Conservation (phyloP, 1,284 basidiomycete species). For the Chiua sp. region DNA sequence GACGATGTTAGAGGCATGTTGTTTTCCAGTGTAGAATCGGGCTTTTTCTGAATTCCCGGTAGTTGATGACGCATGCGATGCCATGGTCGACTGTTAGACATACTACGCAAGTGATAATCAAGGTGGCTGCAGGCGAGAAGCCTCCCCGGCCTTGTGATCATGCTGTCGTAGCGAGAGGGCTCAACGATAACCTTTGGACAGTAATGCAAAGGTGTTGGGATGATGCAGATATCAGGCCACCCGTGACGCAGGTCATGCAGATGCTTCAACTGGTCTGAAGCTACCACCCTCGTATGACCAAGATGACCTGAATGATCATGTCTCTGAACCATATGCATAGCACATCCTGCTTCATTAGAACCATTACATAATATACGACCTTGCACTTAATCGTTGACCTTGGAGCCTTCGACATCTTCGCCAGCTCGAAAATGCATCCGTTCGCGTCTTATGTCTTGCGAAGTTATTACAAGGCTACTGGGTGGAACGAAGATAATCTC, state of each 20-base stretch:
- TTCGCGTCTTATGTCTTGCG: conserved; percentile 90
- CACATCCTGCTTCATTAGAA: no score
- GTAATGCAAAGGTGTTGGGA: conserved; percentile 53
- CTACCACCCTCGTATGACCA: no score
- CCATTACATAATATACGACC: conserved; percentile 26
- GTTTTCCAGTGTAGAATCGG: neutral
- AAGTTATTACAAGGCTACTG: conserved; percentile 88
- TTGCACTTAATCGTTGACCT: no score
- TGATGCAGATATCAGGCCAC: conserved; percentile 41
- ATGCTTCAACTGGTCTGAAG: conserved; percentile 10
- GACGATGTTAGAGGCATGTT: conserved; percentile 56
- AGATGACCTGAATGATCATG: no score
- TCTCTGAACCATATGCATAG: no score
- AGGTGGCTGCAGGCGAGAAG: conserved; percentile 45
- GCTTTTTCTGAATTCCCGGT: conserved; percentile 1
- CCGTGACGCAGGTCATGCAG: conserved; percentile 45
- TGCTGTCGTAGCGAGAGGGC: conserved; percentile 44
- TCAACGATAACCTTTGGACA: conserved; percentile 53
- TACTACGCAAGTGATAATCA: conserved; percentile 54
- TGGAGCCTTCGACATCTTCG: neutral
- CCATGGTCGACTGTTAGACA: conserved; percentile 53
- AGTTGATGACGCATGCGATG: conserved; percentile 57
- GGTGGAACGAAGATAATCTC: conserved; percentile 97
- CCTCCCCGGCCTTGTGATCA: conserved; percentile 47
- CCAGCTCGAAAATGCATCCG: conserved; percentile 63